These are phyloP conservation scores for Rhodocollybia butyracea DNA, from an alignment of 768 basidiomycete species.

Conservation along the genomic window DNA sequence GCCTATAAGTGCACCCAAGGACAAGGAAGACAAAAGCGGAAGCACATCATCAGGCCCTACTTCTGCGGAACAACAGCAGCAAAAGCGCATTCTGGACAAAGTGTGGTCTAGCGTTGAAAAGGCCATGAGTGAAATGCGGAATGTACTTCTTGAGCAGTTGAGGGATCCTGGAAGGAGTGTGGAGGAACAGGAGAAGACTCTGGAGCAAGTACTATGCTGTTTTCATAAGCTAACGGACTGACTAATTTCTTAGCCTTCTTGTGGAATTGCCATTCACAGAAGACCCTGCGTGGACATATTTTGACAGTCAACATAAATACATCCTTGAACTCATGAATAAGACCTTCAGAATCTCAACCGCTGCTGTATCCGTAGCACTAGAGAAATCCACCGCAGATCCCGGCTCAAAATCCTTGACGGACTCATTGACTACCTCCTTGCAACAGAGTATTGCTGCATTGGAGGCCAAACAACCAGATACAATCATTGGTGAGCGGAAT, in stretches of 20 bases:
- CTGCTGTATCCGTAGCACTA: constrained; percentile 54
- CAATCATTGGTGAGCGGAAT: constrained; percentile 47
- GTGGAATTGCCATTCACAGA: constrained; percentile 83
- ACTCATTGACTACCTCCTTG: constrained; percentile 54
- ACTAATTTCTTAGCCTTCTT: constrained; percentile 57
- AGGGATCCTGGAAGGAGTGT: constrained; percentile 76
- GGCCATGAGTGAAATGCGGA: constrained; percentile 90
- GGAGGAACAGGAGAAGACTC: constrained; percentile 95
- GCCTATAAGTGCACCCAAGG: constrained; percentile 62
- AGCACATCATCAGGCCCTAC: constrained; percentile 38
- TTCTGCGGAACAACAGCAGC: constrained; percentile 63
- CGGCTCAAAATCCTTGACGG: constrained; percentile 35
- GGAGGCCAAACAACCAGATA: constrained; percentile 62
- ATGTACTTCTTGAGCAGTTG: constrained; percentile 69
- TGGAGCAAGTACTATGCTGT: constrained; percentile 62
- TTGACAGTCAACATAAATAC: constrained; percentile 89
- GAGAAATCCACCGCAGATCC: constrained; percentile 37
- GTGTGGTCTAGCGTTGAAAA: constrained; percentile 95
- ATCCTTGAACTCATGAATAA: constrained; percentile 77
- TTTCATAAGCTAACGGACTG: constrained; percentile 8
- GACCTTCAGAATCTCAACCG: constrained; percentile 50
- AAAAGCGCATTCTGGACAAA: constrained; percentile 91
- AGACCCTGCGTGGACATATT: constrained; percentile 94
- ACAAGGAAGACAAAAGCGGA: constrained; percentile 19
- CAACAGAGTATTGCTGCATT: constrained; percentile 55